phyloP scores from a whole-genome alignment of 106 monocot species.

The Acanthochlamys bracteata region DNA sequence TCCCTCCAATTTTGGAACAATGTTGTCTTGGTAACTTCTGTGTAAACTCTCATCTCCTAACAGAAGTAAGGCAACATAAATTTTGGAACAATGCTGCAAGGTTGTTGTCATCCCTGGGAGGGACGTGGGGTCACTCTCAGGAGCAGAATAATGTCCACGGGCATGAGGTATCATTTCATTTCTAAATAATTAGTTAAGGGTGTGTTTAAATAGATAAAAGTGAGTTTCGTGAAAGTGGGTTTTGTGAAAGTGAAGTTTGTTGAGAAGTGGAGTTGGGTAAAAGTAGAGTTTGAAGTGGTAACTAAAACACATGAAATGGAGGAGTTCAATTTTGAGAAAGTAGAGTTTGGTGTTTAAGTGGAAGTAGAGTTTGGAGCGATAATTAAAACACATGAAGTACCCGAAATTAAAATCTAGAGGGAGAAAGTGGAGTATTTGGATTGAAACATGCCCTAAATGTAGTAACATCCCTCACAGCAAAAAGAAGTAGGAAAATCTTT shows the following conservation, averaged over 20 bases:
- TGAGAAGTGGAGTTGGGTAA: too few species aligned
- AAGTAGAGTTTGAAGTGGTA: too few species aligned
- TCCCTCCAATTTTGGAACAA: neutral
- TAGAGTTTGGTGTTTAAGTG: neutral
- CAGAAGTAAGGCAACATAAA: neutral
- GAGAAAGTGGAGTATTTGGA: neutral
- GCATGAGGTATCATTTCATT: slow-evolving; percentile 35
- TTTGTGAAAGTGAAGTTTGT: too few species aligned
- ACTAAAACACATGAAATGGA: neutral
- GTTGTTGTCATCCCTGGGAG: slow-evolving; percentile 92
- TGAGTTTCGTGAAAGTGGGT: too few species aligned
- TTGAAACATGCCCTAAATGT: too few species aligned
- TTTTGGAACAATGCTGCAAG: slow-evolving; percentile 22
- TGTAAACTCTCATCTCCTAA: neutral
- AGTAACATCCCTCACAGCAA: too few species aligned
- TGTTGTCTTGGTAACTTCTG: slow-evolving; percentile 44
- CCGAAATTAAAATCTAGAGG: too few species aligned
- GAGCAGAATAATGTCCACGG: slow-evolving; percentile 19
- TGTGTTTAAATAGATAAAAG: too few species aligned
- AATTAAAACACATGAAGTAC: neutral
- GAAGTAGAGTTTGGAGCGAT: neutral
- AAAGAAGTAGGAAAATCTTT: too few species aligned
- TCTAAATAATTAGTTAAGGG: neutral
- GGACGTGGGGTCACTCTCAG: slow-evolving; percentile 68
- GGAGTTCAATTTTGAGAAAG: too few species aligned